phyloP scores from a whole-genome alignment of 139 green algal genomes.

The Limnomonas spitsbergensis region DNA sequence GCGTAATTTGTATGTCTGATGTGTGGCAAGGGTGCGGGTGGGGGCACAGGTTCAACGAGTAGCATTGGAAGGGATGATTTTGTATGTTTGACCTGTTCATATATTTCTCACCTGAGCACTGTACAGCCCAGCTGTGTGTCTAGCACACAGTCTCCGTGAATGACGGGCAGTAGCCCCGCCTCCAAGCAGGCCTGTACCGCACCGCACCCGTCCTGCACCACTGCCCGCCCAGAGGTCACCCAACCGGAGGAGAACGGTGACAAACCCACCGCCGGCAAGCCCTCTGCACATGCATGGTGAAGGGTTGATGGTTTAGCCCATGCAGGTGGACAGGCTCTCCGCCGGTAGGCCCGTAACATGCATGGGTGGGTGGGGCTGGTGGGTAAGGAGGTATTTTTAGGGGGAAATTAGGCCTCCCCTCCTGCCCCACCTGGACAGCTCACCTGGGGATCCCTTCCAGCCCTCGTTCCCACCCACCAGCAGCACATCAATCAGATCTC shows the following conservation, averaged over 20 bases:
- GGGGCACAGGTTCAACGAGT: no score
- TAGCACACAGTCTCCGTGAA: constrained; percentile 64
- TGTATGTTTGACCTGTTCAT: no score
- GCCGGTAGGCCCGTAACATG: not conserved
- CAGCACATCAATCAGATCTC: no score
- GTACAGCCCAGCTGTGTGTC: constrained; percentile 46
- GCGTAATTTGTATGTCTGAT: no score
- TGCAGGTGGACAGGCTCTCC: not conserved
- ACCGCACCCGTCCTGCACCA: constrained; percentile 12
- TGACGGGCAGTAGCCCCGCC: constrained; percentile 59
- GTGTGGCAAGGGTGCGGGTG: no score
- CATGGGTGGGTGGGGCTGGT: no score
- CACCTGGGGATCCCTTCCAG: no score
- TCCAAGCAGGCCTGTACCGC: constrained; percentile 21
- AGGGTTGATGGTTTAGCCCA: not conserved
- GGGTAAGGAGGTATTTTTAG: no score
- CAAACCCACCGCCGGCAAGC: constrained; percentile 50
- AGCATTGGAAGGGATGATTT: no score
- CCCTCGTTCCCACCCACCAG: no score
- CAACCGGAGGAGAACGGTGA: constrained; percentile 44
- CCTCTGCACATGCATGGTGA: not conserved
- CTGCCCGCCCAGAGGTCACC: not conserved
- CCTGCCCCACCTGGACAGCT: no score
- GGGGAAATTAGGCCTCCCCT: no score
- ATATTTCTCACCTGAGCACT: constrained; percentile 59